Evolutionary conservation across 192 early-diverging fungal genomes (phyloP), one percentile per base, ranked within the genome.

Genomic region (Entophlyctis luteolus): DNA sequence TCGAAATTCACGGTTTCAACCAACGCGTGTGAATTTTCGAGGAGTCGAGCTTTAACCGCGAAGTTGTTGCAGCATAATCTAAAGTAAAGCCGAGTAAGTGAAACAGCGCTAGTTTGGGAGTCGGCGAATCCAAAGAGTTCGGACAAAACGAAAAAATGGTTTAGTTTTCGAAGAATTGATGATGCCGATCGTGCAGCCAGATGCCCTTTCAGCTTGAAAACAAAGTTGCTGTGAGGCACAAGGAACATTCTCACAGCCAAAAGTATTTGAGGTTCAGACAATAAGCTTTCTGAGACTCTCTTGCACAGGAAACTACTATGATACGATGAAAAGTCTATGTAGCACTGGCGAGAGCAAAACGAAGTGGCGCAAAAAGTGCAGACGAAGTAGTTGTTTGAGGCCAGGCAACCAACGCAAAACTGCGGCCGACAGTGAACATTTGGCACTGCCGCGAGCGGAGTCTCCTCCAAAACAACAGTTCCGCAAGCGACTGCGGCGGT

Each of bases 51-150:
- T 33, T 56, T 56, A 16, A 56, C 16, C 10, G 55, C 14, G 55
- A 56, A 56, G 55, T 33, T 56, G 55, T 56, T 56, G 55, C 55
- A 56, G 28, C 12, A 18, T 6, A 56, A 25, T 0, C 55, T 25
- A 28, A 16, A 56, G 22, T 33, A 33, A 28, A 56, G 5, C 10
- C 32, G 55, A 18, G 55, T 56, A 6, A 56, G 32, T 14, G 16
- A 33, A 34, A 56, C 39, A 42, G 39, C 39, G n/a, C n/a, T 52
- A 23, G 49, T 8, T 23, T 10, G 12, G 23, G n/a, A 12, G 12
- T 22, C 22, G 8, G 49, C 20, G 14, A 22, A 27, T 12, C 23
- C 28, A 22, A 22, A 23, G 22, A 23, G 23, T 12, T 10, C 16
- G 14, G 22, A 10, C 20, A 52, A 27, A 22, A 27, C 28, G 10